Evolutionary conservation across 768 basidiomycete genomes (phyloP), one percentile per base, ranked within the genome.

Genomic region (Mycena chlorophos): DNA sequence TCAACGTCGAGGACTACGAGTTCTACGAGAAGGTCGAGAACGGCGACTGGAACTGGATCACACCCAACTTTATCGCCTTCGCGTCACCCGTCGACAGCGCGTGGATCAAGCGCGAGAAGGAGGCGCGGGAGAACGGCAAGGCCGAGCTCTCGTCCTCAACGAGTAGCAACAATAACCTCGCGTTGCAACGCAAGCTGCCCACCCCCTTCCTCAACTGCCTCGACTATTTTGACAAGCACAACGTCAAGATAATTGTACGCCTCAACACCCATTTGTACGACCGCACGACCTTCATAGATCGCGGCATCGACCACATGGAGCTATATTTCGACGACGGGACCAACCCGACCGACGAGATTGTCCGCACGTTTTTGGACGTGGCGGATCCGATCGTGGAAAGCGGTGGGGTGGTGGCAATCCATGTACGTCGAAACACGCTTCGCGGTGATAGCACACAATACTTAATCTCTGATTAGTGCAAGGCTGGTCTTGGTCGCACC

Each of bases 241-340:
- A 86, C 52, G 82, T 99, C 69, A 93, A 91, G 71, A 78, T 96
- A 23, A 94, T 99, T 43, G 87, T 99, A 54, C 89, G 97, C 55
- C 73, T 98, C 27, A 99, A 99, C 70, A 94, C 94, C 56, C 83
- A 92, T 62, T 78, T 98, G 19, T 99, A 95, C 71, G 94, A 96
- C 69, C 80, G 83, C 54, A 73, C 78, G 51, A 80, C 88, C 12
- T 98, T 97, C 73, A 68, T 86, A 64, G 89, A 91, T 64, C 85
- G 83, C 45, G 93, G 92, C 12, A 89, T 96, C 66, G 86, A 87
- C 63, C 92, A 97, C 68, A 79, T 88, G 73, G 94, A 96, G 63
- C 81, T 98, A 60, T 98, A 96, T 71, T 98, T 97, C 63, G 94
- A 98, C 70, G 97, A 99, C 69, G 97, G 97, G 20, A 97, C 94